Evolutionary conservation across 1,139 yeast species (phyloP), one percentile per base, ranked within the genome.

Genomic region (Candida albicans): DNA sequence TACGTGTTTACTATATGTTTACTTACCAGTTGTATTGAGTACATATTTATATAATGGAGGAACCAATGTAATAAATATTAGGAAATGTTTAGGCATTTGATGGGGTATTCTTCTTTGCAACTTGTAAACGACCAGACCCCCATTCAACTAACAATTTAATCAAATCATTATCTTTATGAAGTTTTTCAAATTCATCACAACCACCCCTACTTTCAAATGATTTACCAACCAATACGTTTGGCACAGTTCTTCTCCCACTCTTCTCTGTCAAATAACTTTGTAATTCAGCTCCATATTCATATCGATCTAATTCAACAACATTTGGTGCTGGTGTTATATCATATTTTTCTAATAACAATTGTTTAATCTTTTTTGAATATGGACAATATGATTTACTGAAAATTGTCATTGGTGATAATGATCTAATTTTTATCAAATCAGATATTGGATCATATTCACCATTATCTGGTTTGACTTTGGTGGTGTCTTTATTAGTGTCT

Each of bases 271-370:
- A 70, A 59, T 80, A 81, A 12, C 67, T 73, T 59, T 85, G 93
- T 48, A 86, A 68, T 45, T 73, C 79, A 11, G 64, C 60, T 1
- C 93, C 93, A 56, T 82, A 77, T 39, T 77, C 74, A 61, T 90
- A 95, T 57, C 72, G 74, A 64, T 93, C 98, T 44, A 93, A 74
- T 60, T 93, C 98, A 25, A 91, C 89, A 39, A 87, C 75, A 10
- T 73, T 61, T 4, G 89, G 91, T 34, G 71, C 68, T 2, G 98
- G 99, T 1, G 77, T 73, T 47, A 93, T 80, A 45, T 77, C 75
- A 65, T 88, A 90, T 52, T 81, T 78, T 24, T 77, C 79, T 24
- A 65, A 63, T 41, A 93, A 70, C 37, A 90, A 68, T 29, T 76
- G 73, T 68, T 91, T 93, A 54, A 90, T 76, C 41, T 70, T 73